Evolutionary conservation across 2,329 filamentous ascomycete genomes (phyloP).

Genomic region (Aspergillus viridinutans): DNA sequence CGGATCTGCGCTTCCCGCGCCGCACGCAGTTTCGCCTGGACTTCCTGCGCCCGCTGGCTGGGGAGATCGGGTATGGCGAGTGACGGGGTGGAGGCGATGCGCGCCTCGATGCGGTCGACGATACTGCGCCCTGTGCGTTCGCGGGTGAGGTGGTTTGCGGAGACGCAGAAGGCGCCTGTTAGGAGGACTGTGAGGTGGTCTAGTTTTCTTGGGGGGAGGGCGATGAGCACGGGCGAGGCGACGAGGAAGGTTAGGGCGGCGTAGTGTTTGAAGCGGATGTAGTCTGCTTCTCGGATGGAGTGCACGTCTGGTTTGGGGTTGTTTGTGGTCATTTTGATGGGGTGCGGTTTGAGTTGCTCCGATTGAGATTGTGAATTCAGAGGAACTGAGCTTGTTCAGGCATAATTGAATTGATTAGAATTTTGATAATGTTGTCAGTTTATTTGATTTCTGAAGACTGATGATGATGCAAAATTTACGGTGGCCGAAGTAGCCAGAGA

Average conservation of each 20-base stretch:
- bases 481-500: too few species aligned
- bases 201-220: slow-evolving; percentile 37
- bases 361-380: not conserved
- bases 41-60: slow-evolving; percentile 30
- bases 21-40: slow-evolving; percentile 29
- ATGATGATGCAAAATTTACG: not conserved
- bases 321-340: slow-evolving; percentile 1
- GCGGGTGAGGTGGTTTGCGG: slow-evolving; percentile 36
- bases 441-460: too few species aligned
- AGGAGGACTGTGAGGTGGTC: slow-evolving; percentile 36
- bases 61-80: slow-evolving; percentile 21
- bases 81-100: slow-evolving; percentile 19
- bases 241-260: slow-evolving; percentile 36
- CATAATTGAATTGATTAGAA: too few species aligned
- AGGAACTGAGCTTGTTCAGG: not conserved
- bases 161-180: slow-evolving; percentile 36
- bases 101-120: slow-evolving; percentile 27
- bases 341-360: not conserved
- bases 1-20: slow-evolving; percentile 24
- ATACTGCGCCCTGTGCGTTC: slow-evolving; percentile 35
- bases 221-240: slow-evolving; percentile 28
- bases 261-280: slow-evolving; percentile 38
- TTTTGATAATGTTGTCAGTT: too few species aligned
- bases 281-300: slow-evolving; percentile 32
- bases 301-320: slow-evolving; percentile 6